A percentile compares a stretch with the other conserved stretches of the same genome.
phyloP scores from a whole-genome alignment of 345 rosid species.

The Noccaea bulbosa region DNA sequence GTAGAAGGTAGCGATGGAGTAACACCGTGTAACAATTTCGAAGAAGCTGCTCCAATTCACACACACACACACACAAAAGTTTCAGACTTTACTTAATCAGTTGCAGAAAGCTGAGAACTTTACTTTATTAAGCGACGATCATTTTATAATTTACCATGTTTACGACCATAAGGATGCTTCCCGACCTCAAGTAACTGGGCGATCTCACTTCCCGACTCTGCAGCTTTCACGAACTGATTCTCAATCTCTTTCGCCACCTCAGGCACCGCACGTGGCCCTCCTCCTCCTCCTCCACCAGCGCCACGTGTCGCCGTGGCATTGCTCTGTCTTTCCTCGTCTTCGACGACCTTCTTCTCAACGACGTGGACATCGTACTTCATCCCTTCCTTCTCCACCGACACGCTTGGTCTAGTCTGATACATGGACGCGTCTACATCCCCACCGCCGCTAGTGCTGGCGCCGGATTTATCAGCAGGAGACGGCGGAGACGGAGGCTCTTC shows the following conservation, averaged over 20 bases:
- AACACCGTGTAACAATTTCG: slow-evolving; percentile 70
- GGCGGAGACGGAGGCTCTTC: slow-evolving; percentile 38
- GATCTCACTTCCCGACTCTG: slow-evolving; percentile 79
- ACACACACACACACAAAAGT: slow-evolving; percentile 3
- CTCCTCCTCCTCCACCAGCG: slow-evolving; percentile 42
- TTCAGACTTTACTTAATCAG: slow-evolving; percentile 1
- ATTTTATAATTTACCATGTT: slow-evolving; percentile 54
- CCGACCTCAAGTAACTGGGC: slow-evolving; percentile 90
- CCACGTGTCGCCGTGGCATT: slow-evolving; percentile 37
- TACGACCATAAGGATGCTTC: slow-evolving; percentile 73
- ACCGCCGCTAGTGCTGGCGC: slow-evolving; percentile 35
- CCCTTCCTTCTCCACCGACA: slow-evolving; percentile 52
- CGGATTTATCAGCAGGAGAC: slow-evolving; percentile 34
- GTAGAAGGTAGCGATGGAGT: slow-evolving; percentile 61
- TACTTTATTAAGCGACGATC: neutral
- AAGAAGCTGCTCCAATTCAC: slow-evolving; percentile 49
- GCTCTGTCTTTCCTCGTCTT: slow-evolving; percentile 46
- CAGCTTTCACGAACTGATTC: slow-evolving; percentile 74
- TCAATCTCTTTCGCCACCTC: slow-evolving; percentile 75
- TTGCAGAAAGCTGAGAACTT: slow-evolving; percentile 26
- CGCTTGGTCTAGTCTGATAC: slow-evolving; percentile 46
- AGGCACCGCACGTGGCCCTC: slow-evolving; percentile 49
- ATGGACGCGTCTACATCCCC: slow-evolving; percentile 39
- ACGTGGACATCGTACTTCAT: slow-evolving; percentile 74
- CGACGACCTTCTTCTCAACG: slow-evolving; percentile 84